A percentile compares a stretch with the other conserved stretches of the same genome.
Conservation (phyloP, 2,329 filamentous ascomycete species). For the Colletotrichum nymphaeae region DNA sequence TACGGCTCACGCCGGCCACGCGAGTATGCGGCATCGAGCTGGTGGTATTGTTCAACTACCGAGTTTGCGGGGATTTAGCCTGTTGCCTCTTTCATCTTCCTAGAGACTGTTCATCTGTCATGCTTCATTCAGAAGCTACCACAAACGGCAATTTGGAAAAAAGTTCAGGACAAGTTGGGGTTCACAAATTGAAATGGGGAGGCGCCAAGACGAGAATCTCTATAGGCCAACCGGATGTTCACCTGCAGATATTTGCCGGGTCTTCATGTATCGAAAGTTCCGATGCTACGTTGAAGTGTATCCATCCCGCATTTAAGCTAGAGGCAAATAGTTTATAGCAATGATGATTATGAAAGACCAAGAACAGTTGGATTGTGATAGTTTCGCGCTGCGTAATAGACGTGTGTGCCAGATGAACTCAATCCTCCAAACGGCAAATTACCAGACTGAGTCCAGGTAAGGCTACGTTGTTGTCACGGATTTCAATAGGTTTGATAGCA, state of each 20-base stretch:
- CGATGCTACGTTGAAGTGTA: neutral
- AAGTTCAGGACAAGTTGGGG: neutral
- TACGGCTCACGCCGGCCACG: neutral
- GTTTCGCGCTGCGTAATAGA: no score
- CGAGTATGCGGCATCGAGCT: no score
- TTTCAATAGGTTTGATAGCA: neutral
- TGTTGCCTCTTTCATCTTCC: neutral
- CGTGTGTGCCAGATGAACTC: no score
- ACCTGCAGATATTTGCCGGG: neutral
- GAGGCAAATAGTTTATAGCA: no score
- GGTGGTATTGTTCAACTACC: neutral
- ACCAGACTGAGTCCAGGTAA: neutral
- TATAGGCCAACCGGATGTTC: neutral
- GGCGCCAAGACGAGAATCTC: neutral
- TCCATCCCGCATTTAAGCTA: no score
- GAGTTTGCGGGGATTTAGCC: neutral
- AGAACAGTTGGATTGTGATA: no score
- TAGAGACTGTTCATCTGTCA: neutral
- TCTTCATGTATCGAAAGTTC: neutral
- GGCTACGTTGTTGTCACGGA: neutral
- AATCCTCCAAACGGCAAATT: no score
- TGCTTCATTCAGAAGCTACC: neutral
- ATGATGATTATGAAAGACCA: no score
- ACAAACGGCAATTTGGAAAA: neutral
- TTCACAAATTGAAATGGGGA: neutral